Conservation (phyloP, 208 protist genomes). For the Histomonas meleagridis region DNA sequence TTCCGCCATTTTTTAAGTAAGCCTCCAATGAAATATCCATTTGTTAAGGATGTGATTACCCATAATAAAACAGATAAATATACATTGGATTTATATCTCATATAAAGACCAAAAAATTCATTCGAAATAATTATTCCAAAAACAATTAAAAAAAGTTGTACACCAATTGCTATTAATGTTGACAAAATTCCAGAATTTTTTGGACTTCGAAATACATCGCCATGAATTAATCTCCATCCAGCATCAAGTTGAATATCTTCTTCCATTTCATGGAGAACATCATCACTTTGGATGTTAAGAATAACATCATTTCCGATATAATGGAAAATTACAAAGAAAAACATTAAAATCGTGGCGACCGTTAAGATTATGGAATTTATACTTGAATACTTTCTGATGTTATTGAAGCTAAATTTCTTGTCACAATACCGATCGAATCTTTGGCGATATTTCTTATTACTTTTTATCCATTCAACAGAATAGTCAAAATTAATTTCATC, state of each 20-base stretch:
- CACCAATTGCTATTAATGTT: neutral
- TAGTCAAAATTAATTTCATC: too few species aligned
- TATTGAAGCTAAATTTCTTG: neutral
- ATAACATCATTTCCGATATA: neutral
- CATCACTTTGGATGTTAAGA: neutral
- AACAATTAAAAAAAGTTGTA: too few species aligned
- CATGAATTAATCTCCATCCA: conserved; percentile 53
- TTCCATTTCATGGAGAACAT: neutral
- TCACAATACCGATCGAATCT: neutral
- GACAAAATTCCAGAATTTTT: neutral
- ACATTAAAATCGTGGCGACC: neutral
- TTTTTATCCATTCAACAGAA: neutral
- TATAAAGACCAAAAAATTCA: too few species aligned
- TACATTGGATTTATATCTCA: too few species aligned
- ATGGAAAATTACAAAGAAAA: neutral
- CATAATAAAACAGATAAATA: too few species aligned
- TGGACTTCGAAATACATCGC: conserved; percentile 52
- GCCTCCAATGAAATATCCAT: neutral
- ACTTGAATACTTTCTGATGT: neutral
- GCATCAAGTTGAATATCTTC: conserved; percentile 36
- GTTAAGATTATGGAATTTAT: neutral
- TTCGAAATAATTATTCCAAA: too few species aligned
- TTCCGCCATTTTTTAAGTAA: neutral
- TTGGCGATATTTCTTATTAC: neutral
- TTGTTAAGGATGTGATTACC: neutral